Conservation (phyloP, 805 yeast genomes). For the Pichia heedii region DNA sequence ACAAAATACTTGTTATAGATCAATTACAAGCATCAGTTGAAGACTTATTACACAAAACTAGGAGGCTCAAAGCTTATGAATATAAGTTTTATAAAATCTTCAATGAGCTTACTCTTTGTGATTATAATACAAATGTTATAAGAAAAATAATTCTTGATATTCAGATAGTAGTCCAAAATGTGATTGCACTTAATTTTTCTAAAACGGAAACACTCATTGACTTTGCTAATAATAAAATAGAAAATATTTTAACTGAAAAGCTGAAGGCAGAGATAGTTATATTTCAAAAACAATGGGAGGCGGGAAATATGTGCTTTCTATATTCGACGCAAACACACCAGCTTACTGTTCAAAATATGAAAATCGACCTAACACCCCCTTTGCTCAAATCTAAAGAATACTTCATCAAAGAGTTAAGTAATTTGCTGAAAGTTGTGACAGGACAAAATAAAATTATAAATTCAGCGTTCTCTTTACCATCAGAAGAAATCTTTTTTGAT, state of each 20-base stretch:
- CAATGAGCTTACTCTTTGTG: slow-evolving; percentile 19
- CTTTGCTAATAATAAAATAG: slow-evolving; percentile 27
- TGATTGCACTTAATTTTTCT: slow-evolving; percentile 30
- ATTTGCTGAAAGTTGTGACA: slow-evolving; percentile 14
- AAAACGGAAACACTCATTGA: slow-evolving; percentile 27
- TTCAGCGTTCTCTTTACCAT: slow-evolving; percentile 12
- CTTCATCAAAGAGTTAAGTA: slow-evolving; percentile 23
- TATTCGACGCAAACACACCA: slow-evolving; percentile 20
- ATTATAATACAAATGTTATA: slow-evolving; percentile 18
- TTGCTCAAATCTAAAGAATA: slow-evolving; percentile 29
- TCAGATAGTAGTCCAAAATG: slow-evolving; percentile 29
- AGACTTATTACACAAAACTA: neutral
- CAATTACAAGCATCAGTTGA: neutral
- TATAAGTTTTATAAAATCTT: neutral
- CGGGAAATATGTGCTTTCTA: slow-evolving; percentile 17
- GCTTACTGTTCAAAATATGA: slow-evolving; percentile 31
- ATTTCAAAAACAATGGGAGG: slow-evolving; percentile 4
- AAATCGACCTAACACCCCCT: slow-evolving; percentile 28
- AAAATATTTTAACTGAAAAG: slow-evolving; percentile 22
- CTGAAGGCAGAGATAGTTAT: slow-evolving; percentile 13
- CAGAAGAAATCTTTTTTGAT: neutral
- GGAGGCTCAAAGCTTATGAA: neutral
- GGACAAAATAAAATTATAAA: slow-evolving; percentile 19
- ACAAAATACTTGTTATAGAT: neutral
- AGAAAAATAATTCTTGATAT: slow-evolving; percentile 16